phyloP scores from a whole-genome alignment of 768 basidiomycete species.

The Boletus tylopilopsis region DNA sequence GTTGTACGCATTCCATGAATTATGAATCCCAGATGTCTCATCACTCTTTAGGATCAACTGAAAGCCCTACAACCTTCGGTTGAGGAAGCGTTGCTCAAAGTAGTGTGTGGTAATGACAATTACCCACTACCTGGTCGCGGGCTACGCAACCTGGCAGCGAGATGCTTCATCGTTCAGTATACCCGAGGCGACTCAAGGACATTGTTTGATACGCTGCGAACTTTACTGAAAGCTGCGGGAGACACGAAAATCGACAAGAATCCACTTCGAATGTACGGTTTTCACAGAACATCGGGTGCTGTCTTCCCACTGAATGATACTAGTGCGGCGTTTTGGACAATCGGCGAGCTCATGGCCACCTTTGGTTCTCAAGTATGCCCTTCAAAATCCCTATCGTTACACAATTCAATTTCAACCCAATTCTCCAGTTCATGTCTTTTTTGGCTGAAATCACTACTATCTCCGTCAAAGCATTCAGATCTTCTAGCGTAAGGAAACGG shows the following conservation, averaged over 20 bases:
- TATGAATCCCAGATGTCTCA: not conserved
- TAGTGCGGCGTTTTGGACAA: slow-evolving; percentile 81
- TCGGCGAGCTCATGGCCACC: slow-evolving; percentile 83
- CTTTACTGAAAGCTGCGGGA: slow-evolving; percentile 67
- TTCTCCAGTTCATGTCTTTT: slow-evolving; percentile 84
- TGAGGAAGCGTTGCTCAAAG: slow-evolving; percentile 62
- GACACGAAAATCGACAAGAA: slow-evolving; percentile 75
- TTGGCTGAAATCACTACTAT: slow-evolving; percentile 77
- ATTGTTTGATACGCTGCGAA: slow-evolving; percentile 82
- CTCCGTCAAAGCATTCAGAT: slow-evolving; percentile 64
- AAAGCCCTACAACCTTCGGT: slow-evolving; percentile 60
- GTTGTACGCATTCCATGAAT: slow-evolving; percentile 42
- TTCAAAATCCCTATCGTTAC: not conserved
- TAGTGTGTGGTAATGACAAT: slow-evolving; percentile 57
- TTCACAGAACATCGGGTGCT: not conserved
- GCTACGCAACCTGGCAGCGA: slow-evolving; percentile 69
- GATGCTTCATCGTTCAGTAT: slow-evolving; percentile 75
- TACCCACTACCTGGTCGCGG: slow-evolving; percentile 89
- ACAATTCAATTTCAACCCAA: not conserved
- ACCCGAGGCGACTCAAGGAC: slow-evolving; percentile 77
- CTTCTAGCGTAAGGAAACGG: slow-evolving; percentile 58
- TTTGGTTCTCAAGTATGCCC: slow-evolving; percentile 77
- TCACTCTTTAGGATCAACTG: slow-evolving; percentile 51
- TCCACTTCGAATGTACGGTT: slow-evolving; percentile 59
- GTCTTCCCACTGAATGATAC: slow-evolving; percentile 5